phyloP scores from a whole-genome alignment of 371 early-diverging fungal genomes.

The Mortierella sp. region DNA sequence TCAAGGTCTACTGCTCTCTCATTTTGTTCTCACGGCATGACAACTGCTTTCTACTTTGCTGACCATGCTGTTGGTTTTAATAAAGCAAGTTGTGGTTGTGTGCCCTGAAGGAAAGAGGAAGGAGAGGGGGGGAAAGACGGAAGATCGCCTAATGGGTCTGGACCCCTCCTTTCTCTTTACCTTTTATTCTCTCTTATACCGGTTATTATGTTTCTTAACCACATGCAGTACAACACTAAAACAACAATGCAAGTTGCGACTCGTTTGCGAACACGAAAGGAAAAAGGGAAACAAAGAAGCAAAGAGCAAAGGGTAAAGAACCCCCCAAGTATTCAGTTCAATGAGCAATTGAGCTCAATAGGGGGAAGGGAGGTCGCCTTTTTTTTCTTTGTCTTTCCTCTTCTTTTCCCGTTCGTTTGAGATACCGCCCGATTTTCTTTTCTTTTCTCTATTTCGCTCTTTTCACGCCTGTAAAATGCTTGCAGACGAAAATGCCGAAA shows the following conservation, averaged over 20 bases:
- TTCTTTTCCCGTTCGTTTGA: neutral
- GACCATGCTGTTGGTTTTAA: no score
- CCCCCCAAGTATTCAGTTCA: neutral
- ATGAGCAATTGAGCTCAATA: neutral
- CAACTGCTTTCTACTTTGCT: no score
- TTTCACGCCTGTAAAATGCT: neutral
- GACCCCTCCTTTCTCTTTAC: neutral
- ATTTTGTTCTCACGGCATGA: no score
- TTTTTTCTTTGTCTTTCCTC: neutral
- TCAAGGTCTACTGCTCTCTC: no score
- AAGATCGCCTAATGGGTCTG: neutral
- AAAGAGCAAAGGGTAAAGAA: neutral
- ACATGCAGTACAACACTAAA: neutral
- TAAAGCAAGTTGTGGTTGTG: no score
- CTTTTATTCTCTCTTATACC: neutral
- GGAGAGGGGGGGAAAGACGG: neutral
- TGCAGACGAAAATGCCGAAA: constrained; percentile 6
- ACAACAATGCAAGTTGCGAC: neutral
- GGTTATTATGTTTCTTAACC: neutral
- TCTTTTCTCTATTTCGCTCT: neutral
- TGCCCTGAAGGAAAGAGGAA: no score
- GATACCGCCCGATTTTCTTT: neutral
- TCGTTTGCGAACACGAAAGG: no score
- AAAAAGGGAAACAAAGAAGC: neutral
- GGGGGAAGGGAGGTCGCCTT: neutral